A percentile compares a stretch with the other conserved stretches of the same genome.
Conservation (phyloP, 208 protist genomes). For the Leishmania guyanensis region DNA sequence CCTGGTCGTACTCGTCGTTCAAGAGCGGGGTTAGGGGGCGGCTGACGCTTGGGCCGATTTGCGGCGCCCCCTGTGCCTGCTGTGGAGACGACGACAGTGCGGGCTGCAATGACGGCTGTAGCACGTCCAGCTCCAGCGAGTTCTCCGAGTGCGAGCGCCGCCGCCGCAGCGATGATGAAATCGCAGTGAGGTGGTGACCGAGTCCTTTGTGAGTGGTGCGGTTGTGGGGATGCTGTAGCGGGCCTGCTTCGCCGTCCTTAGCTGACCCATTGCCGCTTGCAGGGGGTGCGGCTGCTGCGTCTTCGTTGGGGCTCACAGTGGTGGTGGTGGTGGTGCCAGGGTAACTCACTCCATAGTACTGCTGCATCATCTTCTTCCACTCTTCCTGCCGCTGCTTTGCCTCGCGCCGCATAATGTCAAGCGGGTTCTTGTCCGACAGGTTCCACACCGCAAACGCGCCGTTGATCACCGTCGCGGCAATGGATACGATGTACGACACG, state of each 20-base stretch:
- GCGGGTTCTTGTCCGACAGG: constrained; percentile 60
- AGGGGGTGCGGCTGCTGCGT: background rate
- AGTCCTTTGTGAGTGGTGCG: constrained; percentile 8
- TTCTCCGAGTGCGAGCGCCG: constrained; percentile 4
- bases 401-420: constrained; percentile 48
- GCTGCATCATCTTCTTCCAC: constrained; percentile 30
- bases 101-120: background rate
- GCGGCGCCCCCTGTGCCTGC: constrained; percentile 1
- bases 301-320: background rate
- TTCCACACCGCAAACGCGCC: constrained; percentile 51
- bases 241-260: background rate
- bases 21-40: constrained; percentile 26
- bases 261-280: background rate
- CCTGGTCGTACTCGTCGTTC: constrained; percentile 25
- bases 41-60: constrained; percentile 33
- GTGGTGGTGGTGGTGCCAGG: background rate
- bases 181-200: background rate
- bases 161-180: constrained; percentile 22
- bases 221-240: constrained; percentile 6
- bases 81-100: background rate
- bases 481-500: constrained; percentile 64
- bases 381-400: constrained; percentile 35
- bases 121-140: background rate
- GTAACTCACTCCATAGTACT: constrained; percentile 21
- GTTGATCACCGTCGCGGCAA: constrained; percentile 50